Evolutionary conservation across 495 filamentous ascomycete species (phyloP).

Genomic region (Aspergillus diversus): DNA sequence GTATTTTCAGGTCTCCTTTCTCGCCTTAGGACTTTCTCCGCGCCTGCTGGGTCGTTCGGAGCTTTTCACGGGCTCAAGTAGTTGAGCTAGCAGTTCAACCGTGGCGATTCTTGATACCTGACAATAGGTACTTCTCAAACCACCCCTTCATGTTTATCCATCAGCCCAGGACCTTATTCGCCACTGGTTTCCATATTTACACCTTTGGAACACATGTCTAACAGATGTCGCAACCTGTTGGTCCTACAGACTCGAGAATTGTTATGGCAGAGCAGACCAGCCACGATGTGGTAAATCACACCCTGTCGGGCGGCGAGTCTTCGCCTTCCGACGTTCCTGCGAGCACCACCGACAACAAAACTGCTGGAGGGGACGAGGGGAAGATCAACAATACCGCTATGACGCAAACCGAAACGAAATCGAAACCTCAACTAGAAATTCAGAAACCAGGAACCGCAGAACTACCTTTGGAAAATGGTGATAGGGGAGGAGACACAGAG

Average conservation of each 20-base stretch:
- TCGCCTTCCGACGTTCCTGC: constrained; percentile 75
- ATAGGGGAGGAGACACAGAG: constrained; percentile 36
- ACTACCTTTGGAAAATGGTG: constrained; percentile 28
- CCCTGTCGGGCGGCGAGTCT: constrained; percentile 71
- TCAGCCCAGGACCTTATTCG: constrained; percentile 27
- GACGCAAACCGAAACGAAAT: constrained; percentile 32
- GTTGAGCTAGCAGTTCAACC: constrained; percentile 44
- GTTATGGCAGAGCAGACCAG: constrained; percentile 80
- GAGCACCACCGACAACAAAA: constrained; percentile 57
- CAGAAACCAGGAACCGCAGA: constrained; percentile 27
- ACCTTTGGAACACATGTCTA: constrained; percentile 36
- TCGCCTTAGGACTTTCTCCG: constrained; percentile 31
- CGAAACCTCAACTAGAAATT: constrained; percentile 33
- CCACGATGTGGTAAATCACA: constrained; percentile 81
- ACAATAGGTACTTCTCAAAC: constrained; percentile 52
- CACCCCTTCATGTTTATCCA: constrained; percentile 28
- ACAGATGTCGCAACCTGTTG: constrained; percentile 38
- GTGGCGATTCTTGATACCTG: constrained; percentile 56
- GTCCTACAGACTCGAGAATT: constrained; percentile 61
- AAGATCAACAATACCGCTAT: constrained; percentile 47
- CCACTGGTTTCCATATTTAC: constrained; percentile 28
- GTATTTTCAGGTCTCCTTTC: constrained; percentile 25
- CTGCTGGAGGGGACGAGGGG: constrained; percentile 62
- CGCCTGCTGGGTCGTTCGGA: constrained; percentile 38
- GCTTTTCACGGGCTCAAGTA: constrained; percentile 46